Percentiles rank a stretch among this genome's conserved stretches.
These are phyloP conservation scores for Lasiodiplodia sp. DNA, from an alignment of 2,329 filamentous ascomycete genomes.

Conservation along the genomic window DNA sequence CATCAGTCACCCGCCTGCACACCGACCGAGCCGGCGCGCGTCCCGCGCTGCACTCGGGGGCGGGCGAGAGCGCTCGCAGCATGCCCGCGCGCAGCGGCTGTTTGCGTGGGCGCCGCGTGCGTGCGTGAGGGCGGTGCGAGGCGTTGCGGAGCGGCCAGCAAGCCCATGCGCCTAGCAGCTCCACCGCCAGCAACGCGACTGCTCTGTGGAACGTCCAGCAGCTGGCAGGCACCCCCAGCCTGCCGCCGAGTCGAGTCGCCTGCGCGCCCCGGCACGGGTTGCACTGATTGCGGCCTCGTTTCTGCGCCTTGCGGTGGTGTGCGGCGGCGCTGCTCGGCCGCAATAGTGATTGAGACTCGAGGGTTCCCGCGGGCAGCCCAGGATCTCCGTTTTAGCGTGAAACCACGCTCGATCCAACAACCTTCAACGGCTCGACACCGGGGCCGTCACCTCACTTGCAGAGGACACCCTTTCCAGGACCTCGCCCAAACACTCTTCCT, in stretches of 20 bases:
- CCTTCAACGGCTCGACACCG: constrained; percentile 25
- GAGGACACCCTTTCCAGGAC: constrained; percentile 25
- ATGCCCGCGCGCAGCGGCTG: background rate
- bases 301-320: background rate
- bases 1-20: background rate
- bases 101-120: background rate
- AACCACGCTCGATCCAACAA: constrained; percentile 27
- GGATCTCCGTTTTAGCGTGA: constrained; percentile 27
- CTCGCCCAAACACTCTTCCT: constrained; percentile 18
- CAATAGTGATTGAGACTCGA: constrained; percentile 15
- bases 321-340: constrained; percentile 4
- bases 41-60: constrained; percentile 4
- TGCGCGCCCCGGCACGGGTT: constrained; percentile 1
- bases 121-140: background rate
- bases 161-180: background rate
- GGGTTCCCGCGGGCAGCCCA: constrained; percentile 17
- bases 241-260: constrained; percentile 3
- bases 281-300: constrained; percentile 1
- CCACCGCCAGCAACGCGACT: constrained; percentile 8
- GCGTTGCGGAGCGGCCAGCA: background rate
- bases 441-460: constrained; percentile 21
- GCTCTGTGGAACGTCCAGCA: constrained; percentile 13
- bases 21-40: background rate
- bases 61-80: constrained; percentile 1
- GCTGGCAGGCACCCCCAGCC: constrained; percentile 1